Base-by-base conservation (phyloP, 2,329 filamentous ascomycete genomes). In the Curvularia hawaiiensis region DNA sequence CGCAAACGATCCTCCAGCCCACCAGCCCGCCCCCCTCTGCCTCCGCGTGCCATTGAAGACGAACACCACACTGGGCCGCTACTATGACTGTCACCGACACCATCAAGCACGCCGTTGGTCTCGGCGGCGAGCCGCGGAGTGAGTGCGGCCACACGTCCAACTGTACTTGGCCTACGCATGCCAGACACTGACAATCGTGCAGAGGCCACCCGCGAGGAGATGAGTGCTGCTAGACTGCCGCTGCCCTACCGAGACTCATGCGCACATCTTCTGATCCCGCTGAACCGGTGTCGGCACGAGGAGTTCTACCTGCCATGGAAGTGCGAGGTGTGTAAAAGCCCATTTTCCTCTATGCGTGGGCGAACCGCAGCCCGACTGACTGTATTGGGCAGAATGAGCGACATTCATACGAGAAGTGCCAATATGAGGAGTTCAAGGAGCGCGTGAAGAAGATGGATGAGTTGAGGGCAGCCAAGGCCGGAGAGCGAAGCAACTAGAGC, bases 391-490 rank as follows among this genome's bases (percentile, higher is more conserved):
- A 98, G 95, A 88, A 92, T 78, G 95, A 99, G 84, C 85, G 95
- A 83, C 95, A 99, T 81, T 90, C 88, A 74, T 99, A 99, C 84
- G 95, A 99, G 78, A 98, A 98, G 79, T 99, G 95, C 86, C 95
- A 99, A 76, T 99, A 99, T 80, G 90, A 90, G 65, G 95, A 98
- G 78, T 99, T 99, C 85, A 97, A 97, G 88, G 92, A 94, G 85
- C 88, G 95, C 58, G 95, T 99, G 65, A 91, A 90, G 75, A 98
- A 97, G 88, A 99, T 99, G 95, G 88, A 98, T 72, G 93, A 99
- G 83, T 81, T 99, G 75, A 86, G 92, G 75, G 93, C 87, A 67
- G 88, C 90, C 59, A 96, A 96, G 85, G 87, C 81, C 58, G 92
- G 91, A 61, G 88, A 85, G 72, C 87, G 94, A 79, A 96, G 90